Evolutionary conservation across 805 yeast genomes (phyloP).

Genomic region (Yamadazyma paraphyllophila): DNA sequence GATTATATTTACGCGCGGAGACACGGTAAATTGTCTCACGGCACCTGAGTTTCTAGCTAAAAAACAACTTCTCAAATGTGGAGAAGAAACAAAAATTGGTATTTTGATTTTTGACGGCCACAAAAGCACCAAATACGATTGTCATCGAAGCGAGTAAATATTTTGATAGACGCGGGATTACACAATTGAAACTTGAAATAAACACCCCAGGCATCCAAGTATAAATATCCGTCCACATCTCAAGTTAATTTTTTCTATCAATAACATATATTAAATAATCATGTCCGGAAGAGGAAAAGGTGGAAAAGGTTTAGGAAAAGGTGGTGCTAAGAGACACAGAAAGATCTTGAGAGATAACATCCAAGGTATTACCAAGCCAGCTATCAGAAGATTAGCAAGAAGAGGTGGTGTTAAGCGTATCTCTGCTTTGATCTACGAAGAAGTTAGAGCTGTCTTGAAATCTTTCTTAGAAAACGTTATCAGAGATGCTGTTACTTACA

Average conservation of each 20-base stretch:
- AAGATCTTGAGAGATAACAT: conserved; percentile 98
- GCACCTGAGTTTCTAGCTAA: not conserved
- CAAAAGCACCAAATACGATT: not conserved
- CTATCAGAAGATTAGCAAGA: conserved; percentile 99
- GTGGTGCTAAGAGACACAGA: conserved; percentile 99
- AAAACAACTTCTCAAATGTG: not conserved
- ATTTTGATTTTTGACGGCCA: not conserved
- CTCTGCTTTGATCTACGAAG: conserved; percentile 96
- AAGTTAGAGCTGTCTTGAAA: conserved; percentile 94
- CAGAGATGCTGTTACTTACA: conserved; percentile 98
- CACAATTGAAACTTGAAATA: not conserved
- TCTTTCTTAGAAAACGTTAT: conserved; percentile 94
- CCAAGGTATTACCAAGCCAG: conserved; percentile 99
- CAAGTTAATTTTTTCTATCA: not conserved
- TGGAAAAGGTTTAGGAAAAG: conserved; percentile 99
- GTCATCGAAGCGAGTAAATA: not conserved
- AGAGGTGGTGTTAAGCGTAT: conserved; percentile 99
- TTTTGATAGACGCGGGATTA: not conserved
- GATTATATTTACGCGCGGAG: not conserved
- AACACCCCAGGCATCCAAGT: not conserved
- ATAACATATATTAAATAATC: conserved; percentile 21
- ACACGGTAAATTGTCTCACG: not conserved
- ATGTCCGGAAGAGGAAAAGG: conserved; percentile 99
- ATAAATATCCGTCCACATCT: conserved; percentile 4
- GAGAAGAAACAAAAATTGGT: not conserved